These are phyloP conservation scores for Penicillium digitatum DNA, from an alignment of 2,329 filamentous ascomycete species.

Conservation along the genomic window DNA sequence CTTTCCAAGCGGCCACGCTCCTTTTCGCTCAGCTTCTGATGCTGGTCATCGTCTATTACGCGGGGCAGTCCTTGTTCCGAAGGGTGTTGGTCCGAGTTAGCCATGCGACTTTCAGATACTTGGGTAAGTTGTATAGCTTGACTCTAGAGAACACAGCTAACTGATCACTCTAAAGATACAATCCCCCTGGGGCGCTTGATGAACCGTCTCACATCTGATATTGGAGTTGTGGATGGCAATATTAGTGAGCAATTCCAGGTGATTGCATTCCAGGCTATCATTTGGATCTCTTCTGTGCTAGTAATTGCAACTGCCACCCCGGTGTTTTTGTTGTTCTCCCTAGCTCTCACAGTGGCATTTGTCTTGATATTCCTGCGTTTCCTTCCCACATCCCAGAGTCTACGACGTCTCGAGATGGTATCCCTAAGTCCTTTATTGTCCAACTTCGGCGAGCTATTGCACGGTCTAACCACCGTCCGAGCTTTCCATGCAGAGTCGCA, in stretches of 20 bases:
- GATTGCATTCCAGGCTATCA: slow-evolving; percentile 66
- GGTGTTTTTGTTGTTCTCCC: slow-evolving; percentile 67
- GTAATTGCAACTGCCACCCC: slow-evolving; percentile 80
- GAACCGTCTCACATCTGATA: slow-evolving; percentile 87
- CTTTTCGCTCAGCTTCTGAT: slow-evolving; percentile 63
- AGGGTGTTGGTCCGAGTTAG: slow-evolving; percentile 69
- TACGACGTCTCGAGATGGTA: slow-evolving; percentile 82
- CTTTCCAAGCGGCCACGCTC: slow-evolving; percentile 57
- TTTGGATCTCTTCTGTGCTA: slow-evolving; percentile 66
- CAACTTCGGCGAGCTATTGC: slow-evolving; percentile 83
- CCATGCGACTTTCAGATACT: slow-evolving; percentile 80
- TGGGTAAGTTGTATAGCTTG: slow-evolving; percentile 34
- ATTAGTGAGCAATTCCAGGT: slow-evolving; percentile 69
- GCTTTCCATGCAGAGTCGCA: slow-evolving; percentile 74
- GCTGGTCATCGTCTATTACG: slow-evolving; percentile 72
- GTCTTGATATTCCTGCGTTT: slow-evolving; percentile 71
- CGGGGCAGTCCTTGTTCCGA: slow-evolving; percentile 70
- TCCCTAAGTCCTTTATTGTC: slow-evolving; percentile 85
- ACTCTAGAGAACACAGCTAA: neutral
- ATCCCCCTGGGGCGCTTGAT: slow-evolving; percentile 86
- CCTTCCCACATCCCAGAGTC: slow-evolving; percentile 75
- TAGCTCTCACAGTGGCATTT: slow-evolving; percentile 64
- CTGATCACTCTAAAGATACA: slow-evolving; percentile 53
- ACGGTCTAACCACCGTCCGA: slow-evolving; percentile 80
- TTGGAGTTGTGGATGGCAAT: slow-evolving; percentile 83